Evolutionary conservation across 371 early-diverging fungal genomes (phyloP), one percentile per base, ranked within the genome.

Genomic region (Actinomortierella ambigua): DNA sequence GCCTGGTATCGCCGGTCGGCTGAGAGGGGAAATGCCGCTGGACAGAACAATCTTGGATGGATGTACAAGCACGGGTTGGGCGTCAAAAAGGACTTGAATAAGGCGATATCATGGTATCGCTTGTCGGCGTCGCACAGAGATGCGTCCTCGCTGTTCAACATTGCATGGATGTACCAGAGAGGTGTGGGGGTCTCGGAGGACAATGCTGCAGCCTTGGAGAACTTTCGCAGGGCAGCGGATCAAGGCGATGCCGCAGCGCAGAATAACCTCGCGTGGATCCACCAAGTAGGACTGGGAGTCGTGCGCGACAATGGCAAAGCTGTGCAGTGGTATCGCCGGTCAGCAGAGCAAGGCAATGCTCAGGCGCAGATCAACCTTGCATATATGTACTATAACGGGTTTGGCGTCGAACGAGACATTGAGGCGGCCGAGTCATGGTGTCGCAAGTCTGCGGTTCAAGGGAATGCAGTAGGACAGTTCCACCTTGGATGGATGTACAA

Each of bases 21-120:
- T 0, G 77, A 66, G 18, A 84, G 84, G 54, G 84, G 83, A 22
- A 85, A 87, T 52, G 83, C 87, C 0, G 92, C 91, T 1, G 88
- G 90, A 15, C 88, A 91, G 75, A 92, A 91, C 79, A 93, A 93
- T 50, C 81, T 93, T 47, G 94, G 90, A 0, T 88, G 91, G 66
- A 90, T 91, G 58, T 92, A 91, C 66, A 93, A 94, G 77, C 89
- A 92, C 34, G 95, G 94, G 29, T 79, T 88, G 53, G 93, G 92
- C 26, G 85, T 90, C 7, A 81, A 84, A 50, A 83, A 85, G 64
- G 76, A 90, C 53, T 64, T 87, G 14, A 51, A 66, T 2, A 78
- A 84, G 42, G 94, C 90, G 17, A 82, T 88, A 20, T 79, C 85
- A 53, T 95, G 94, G 93, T 96, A 93, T 76, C 82, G 76, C n/a